Evolutionary conservation across 2,329 filamentous ascomycete genomes (phyloP).

Genomic region (Colletotrichum caudatum): DNA sequence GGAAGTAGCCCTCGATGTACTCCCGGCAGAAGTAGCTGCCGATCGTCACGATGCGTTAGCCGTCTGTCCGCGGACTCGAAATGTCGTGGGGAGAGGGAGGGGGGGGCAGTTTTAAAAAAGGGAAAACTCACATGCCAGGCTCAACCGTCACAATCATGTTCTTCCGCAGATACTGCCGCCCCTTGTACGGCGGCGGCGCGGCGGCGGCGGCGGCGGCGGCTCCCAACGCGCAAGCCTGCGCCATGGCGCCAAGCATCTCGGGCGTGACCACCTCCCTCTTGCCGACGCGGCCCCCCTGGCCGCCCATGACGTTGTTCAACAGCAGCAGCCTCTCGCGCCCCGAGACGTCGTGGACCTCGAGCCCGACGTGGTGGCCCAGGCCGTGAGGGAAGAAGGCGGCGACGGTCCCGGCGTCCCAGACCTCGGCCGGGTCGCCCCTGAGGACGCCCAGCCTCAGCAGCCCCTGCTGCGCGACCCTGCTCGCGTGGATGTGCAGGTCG

Average conservation of each 20-base stretch:
- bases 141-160: conserved; percentile 84
- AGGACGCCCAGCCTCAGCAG: conserved; percentile 80
- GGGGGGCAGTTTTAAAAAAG: too few species aligned
- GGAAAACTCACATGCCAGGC: conserved; percentile 71
- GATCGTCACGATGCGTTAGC: conserved; percentile 20
- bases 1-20: conserved; percentile 78
- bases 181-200: conserved; percentile 47
- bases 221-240: conserved; percentile 38
- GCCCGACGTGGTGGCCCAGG: conserved; percentile 73
- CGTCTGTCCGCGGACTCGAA: background rate
- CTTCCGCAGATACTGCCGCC: conserved; percentile 60
- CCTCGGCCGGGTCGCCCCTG: conserved; percentile 68
- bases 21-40: conserved; percentile 78
- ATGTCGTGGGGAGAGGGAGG: background rate
- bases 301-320: conserved; percentile 45
- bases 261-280: conserved; percentile 59
- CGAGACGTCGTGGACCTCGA: conserved; percentile 73
- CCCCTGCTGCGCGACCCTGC: conserved; percentile 77
- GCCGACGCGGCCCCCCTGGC: conserved; percentile 46
- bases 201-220: conserved; percentile 39
- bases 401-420: conserved; percentile 65
- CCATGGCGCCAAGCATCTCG: conserved; percentile 50
- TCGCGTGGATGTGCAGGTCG: conserved; percentile 79
- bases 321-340: conserved; percentile 55
- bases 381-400: conserved; percentile 76